Evolutionary conservation across 768 basidiomycete species (phyloP), one percentile per base, ranked within the genome.

Genomic region (Suillus variegatus): DNA sequence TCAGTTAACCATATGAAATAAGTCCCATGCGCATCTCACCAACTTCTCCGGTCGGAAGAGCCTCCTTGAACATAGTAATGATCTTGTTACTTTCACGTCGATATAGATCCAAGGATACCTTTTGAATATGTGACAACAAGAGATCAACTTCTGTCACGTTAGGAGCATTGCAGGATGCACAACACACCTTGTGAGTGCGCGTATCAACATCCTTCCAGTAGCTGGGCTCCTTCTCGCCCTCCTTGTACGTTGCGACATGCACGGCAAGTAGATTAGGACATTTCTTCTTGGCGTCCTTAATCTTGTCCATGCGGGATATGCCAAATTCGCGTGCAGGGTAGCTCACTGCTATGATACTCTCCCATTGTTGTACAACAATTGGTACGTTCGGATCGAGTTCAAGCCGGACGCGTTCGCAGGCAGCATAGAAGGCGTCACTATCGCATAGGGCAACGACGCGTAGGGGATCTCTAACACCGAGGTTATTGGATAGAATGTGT

Each of bases 71-170:
- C 71, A 94, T 79, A 6, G 83, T 83, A 40, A 94, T 84, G 66
- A 99, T 92, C 77, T 96, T 99, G 69, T 85, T 80, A 70, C 92
- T 94, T 80, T 99, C 97, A 63, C 91, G 85, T 8, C 97, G 82
- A 78, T 98, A 99, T 70, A 92, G 87, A 75, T 99, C 97, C 62
- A 99, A 82, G 14, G 95, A 97, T 46, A 98, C 92, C 92, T 94
- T 62, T 94, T 61, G 47, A 5, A 14, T 49, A n/a, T 54, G 44
- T 6, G 62, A 61, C 43, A 20, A 40, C 40, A 12, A 32, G 38
- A 60, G 32, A 49, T 41, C 58, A 35, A 32, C 60, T 63, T 47
- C 62, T 36, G 54, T 40, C 44, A 64, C 18, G 32, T 55, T 18
- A 47, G 41, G 25, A 52, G 41, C 14, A 46, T 43, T 62, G 70